Evolutionary conservation across 2,329 filamentous ascomycete species (phyloP).

Genomic region (Xylaria sp.): DNA sequence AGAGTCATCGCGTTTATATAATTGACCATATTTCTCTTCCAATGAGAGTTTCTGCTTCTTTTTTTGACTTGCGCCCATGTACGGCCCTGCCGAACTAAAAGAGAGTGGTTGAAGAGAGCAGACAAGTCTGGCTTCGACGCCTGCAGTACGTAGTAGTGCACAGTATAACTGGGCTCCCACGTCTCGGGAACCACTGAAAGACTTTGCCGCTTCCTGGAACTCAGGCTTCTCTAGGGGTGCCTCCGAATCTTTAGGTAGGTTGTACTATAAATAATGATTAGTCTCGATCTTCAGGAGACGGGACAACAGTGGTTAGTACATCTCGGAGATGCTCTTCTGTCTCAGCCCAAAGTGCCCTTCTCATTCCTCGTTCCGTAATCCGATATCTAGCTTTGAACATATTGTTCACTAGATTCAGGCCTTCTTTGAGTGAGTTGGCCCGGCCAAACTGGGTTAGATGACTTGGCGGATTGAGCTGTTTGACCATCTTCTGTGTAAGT

Average conservation of each 20-base stretch:
- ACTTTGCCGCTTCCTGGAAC: conserved; percentile 73
- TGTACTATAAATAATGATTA: conserved; percentile 49
- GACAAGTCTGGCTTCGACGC: conserved; percentile 80
- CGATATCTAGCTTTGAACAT: conserved; percentile 73
- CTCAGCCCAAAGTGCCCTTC: conserved; percentile 77
- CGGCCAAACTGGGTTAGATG: conserved; percentile 75
- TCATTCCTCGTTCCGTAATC: conserved; percentile 73
- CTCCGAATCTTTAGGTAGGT: conserved; percentile 68
- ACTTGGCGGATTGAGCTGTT: conserved; percentile 70
- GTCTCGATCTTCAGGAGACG: conserved; percentile 14
- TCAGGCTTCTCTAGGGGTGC: conserved; percentile 71
- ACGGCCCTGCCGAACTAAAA: conserved; percentile 62
- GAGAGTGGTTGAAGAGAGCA: conserved; percentile 87
- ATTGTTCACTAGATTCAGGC: conserved; percentile 70
- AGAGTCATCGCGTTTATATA: conserved; percentile 48
- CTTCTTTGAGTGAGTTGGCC: conserved; percentile 78
- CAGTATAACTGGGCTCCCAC: conserved; percentile 91
- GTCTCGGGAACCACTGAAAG: conserved; percentile 81
- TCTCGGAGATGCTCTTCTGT: conserved; percentile 63
- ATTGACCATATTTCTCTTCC: conserved; percentile 47
- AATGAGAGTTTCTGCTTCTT: conserved; percentile 36
- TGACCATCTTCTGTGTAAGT: conserved; percentile 68
- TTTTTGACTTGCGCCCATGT: conserved; percentile 50
- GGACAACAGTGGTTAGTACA: conserved; percentile 47
- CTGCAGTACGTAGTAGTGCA: conserved; percentile 80